Base-by-base conservation (phyloP, 495 filamentous ascomycete species). In the Penicillium fimorum region DNA sequence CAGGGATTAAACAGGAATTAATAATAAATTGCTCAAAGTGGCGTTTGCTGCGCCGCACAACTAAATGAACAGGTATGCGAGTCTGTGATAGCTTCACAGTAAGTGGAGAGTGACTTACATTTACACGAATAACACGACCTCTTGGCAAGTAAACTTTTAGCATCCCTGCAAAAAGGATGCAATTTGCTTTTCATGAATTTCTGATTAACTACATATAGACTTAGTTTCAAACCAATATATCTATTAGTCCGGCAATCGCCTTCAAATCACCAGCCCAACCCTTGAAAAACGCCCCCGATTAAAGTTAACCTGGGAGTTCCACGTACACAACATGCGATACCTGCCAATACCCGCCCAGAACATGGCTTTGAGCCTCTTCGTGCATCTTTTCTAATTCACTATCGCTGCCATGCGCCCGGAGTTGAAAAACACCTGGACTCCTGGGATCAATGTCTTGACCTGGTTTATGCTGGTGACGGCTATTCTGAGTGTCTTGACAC, bases 401-500 rank as follows among this genome's bases (percentile, higher is more conserved):
- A 11, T 24, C 2, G 27, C 12, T 48, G 35, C 20, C 4, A 61
- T 61, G 59, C 32, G 37, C 12, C 55, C 59, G 13, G 59, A 61
- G n/a, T 54, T 61, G 37, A 46, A 48, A 24, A 47, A 58, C 5
- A 61, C 59, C 3, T 61, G 59, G 59, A 61, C 59, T 3, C 59
- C 59, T 5, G 54, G 55, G n/a, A 38, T 61, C 37, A 61, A 61
- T 45, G 46, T 61, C 18, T 33, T 61, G 20, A 61, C 59, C n/a
- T 58, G 50, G 50, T 61, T 61, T 22, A 61, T 61, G 59, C 50
- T 61, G 37, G 55, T 61, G 17, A 54, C 59, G 5, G 29, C 50
- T 8, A 61, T 58, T 29, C 22, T 61, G 46, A 61, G 59, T n/a
- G 59, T 61, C 12, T 50, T 58, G 9, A 61, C 59, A n/a, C 59